phyloP scores from a whole-genome alignment of 345 rosid species.

The Eucalyptus pumila region DNA sequence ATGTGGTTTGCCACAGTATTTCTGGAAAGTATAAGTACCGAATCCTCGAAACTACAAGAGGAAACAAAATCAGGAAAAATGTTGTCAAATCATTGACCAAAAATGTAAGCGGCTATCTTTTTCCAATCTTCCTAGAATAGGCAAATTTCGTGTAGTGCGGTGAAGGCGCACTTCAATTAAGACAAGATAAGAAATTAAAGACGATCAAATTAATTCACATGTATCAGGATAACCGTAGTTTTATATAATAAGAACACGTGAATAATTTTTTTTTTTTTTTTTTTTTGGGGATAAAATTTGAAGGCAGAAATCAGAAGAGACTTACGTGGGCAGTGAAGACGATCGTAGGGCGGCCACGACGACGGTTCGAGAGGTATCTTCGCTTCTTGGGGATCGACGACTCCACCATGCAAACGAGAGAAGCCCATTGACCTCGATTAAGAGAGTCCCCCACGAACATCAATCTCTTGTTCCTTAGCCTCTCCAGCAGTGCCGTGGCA shows the following conservation, averaged over 20 bases:
- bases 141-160: background rate
- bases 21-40: background rate
- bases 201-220: background rate
- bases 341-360: slow-evolving; percentile 22
- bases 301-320: background rate
- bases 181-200: background rate
- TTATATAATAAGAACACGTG: background rate
- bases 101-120: background rate
- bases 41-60: background rate
- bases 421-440: slow-evolving; percentile 89
- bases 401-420: slow-evolving; percentile 76
- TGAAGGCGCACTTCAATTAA: background rate
- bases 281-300: background rate
- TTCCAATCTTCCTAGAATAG: background rate
- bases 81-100: background rate
- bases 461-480: slow-evolving; percentile 78
- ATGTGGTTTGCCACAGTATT: background rate
- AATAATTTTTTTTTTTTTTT: background rate
- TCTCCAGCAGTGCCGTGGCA: slow-evolving; percentile 48
- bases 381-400: slow-evolving; percentile 31
- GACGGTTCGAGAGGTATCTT: slow-evolving; percentile 28
- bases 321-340: background rate
- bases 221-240: background rate
- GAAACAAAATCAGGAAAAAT: background rate
- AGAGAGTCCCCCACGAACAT: slow-evolving; percentile 90